Conservation (phyloP, 2,329 filamentous ascomycete genomes). For the Exophiala viscosa region DNA sequence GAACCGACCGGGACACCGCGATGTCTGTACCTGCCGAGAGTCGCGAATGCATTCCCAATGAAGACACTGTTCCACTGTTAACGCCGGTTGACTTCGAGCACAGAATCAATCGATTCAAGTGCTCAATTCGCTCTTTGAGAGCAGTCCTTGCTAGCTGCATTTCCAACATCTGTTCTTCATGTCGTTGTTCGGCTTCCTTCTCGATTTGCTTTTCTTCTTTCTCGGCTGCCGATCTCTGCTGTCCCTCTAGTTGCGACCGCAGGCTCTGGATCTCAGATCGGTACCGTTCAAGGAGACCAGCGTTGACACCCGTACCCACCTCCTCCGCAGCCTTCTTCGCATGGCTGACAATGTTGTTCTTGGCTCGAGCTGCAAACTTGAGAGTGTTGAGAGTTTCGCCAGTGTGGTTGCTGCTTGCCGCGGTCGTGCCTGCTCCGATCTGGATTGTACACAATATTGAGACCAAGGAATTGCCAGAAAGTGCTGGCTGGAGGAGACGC, state of each 20-base stretch:
- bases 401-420: constrained; percentile 71
- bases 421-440: constrained; percentile 71
- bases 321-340: constrained; percentile 94
- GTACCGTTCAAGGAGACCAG: constrained; percentile 82
- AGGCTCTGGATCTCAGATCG: constrained; percentile 87
- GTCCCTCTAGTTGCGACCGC: constrained; percentile 73
- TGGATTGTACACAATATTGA: constrained; percentile 97
- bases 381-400: constrained; percentile 91
- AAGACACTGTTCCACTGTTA: constrained; percentile 72
- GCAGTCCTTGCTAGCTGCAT: constrained; percentile 97
- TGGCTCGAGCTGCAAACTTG: constrained; percentile 93
- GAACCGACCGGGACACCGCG: constrained; percentile 51
- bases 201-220: constrained; percentile 66
- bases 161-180: constrained; percentile 96
- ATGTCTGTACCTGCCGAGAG: constrained; percentile 48
- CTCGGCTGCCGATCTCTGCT: constrained; percentile 65
- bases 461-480: constrained; percentile 90
- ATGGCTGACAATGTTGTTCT: constrained; percentile 97
- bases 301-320: constrained; percentile 59
- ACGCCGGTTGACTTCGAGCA: constrained; percentile 95
- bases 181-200: constrained; percentile 76
- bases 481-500: constrained; percentile 80
- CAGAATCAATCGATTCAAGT: constrained; percentile 89
- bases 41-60: constrained; percentile 61
- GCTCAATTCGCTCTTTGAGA: constrained; percentile 93